These are phyloP conservation scores for Aspergillus biplanus DNA, from an alignment of 495 filamentous ascomycete species.

Conservation along the genomic window DNA sequence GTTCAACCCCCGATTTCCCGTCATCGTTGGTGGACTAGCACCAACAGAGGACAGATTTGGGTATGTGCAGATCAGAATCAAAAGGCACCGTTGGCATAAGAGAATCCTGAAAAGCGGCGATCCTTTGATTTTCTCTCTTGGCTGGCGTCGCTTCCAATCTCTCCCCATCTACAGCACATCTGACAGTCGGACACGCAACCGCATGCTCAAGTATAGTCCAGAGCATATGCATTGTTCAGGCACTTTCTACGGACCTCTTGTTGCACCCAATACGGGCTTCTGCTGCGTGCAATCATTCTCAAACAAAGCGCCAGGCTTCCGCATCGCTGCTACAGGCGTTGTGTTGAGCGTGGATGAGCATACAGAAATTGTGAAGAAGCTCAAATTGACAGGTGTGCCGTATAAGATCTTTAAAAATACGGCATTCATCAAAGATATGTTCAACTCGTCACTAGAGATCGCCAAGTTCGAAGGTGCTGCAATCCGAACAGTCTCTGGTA, in stretches of 20 bases:
- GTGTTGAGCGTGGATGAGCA: conserved; percentile 91
- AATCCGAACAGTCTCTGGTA: conserved; percentile 93
- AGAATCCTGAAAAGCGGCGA: conserved; percentile 98
- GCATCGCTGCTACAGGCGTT: conserved; percentile 90
- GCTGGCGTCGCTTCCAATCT: conserved; percentile 95
- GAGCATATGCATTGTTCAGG: conserved; percentile 99
- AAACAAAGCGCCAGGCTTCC: conserved; percentile 85
- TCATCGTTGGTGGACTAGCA: conserved; percentile 87
- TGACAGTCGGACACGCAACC: conserved; percentile 88
- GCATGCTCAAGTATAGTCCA: conserved; percentile 96
- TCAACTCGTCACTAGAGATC: conserved; percentile 86
- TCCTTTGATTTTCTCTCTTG: conserved; percentile 93
- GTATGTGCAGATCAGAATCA: conserved; percentile 93
- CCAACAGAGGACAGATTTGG: conserved; percentile 94
- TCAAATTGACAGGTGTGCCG: conserved; percentile 88
- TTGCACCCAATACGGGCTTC: conserved; percentile 95
- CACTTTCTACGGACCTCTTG: conserved; percentile 91
- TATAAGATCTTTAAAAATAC: conserved; percentile 99
- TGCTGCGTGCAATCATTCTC: conserved; percentile 91
- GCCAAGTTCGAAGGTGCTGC: conserved; percentile 97
- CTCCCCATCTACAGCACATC: conserved; percentile 93
- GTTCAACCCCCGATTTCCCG: conserved; percentile 82
- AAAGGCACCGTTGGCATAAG: conserved; percentile 98
- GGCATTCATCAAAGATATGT: conserved; percentile 99
- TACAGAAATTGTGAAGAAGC: conserved; percentile 97